Conservation (phyloP, 768 basidiomycete species). For the Leucosporidium yakuticum region DNA sequence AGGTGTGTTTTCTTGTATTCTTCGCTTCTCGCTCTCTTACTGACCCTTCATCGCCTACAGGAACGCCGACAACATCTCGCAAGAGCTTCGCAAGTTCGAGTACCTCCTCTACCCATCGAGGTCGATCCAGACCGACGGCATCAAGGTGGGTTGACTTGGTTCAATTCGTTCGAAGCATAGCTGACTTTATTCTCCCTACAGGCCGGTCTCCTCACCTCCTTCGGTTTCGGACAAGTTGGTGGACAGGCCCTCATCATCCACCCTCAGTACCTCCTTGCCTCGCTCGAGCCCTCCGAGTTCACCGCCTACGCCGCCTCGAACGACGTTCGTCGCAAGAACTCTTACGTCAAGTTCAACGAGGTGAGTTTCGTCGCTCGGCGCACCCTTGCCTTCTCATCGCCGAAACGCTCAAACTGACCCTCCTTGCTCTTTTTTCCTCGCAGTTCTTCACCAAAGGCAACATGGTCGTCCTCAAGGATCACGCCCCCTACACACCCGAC, state of each 20-base stretch:
- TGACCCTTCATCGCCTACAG: slow-evolving; percentile 46
- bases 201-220: slow-evolving; percentile 61
- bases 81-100: slow-evolving; percentile 75
- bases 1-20: slow-evolving; percentile 79
- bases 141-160: slow-evolving; percentile 30
- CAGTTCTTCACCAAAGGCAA: slow-evolving; percentile 30
- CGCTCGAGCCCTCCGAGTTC: slow-evolving; percentile 70
- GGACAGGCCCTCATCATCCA: slow-evolving; percentile 82
- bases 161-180: background rate
- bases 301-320: slow-evolving; percentile 68
- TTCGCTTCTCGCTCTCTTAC: slow-evolving; percentile 85
- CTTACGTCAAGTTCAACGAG: slow-evolving; percentile 40
- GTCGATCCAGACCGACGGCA: slow-evolving; percentile 77
- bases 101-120: slow-evolving; percentile 97
- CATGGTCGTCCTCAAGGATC: slow-evolving; percentile 89
- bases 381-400: background rate
- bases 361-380: slow-evolving; percentile 18
- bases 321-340: slow-evolving; percentile 64
- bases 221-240: slow-evolving; percentile 98
- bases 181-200: background rate
- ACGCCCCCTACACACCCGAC: slow-evolving; percentile 78
- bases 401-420: slow-evolving; percentile 8
- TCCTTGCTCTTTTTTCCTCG: slow-evolving; percentile 4
- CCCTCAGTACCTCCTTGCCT: slow-evolving; percentile 82
- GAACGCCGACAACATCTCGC: slow-evolving; percentile 71